Evolutionary conservation across 495 filamentous ascomycete genomes (phyloP).

Genomic region (Penicillium paradoxum): DNA sequence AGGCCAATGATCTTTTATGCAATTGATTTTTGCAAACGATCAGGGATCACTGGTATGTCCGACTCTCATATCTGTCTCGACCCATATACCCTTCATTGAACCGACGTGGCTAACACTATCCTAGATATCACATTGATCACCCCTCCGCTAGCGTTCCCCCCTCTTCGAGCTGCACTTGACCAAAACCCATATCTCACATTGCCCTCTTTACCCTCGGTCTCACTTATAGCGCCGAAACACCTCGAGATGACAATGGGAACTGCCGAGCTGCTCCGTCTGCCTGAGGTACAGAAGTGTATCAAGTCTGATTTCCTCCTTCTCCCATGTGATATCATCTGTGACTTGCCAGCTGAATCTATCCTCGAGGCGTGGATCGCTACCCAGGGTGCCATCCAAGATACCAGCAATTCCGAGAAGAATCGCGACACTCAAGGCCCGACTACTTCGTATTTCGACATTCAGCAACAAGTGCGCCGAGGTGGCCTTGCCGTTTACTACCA

Average conservation of each 20-base stretch:
- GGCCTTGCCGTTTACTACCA: slow-evolving; percentile 85
- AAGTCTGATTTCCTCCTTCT: slow-evolving; percentile 82
- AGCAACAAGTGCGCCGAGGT: slow-evolving; percentile 57
- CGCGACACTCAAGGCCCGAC: slow-evolving; percentile 29
- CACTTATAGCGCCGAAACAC: slow-evolving; percentile 65
- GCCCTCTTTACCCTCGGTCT: slow-evolving; percentile 67
- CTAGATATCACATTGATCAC: slow-evolving; percentile 80
- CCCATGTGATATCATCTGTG: slow-evolving; percentile 90
- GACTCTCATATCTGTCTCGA: not conserved
- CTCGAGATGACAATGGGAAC: slow-evolving; percentile 77
- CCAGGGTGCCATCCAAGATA: slow-evolving; percentile 59
- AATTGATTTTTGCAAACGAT: slow-evolving; percentile 82
- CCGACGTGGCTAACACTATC: not conserved
- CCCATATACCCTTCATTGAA: not conserved
- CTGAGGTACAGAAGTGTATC: slow-evolving; percentile 64
- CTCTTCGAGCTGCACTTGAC: slow-evolving; percentile 70
- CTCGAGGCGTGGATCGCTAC: slow-evolving; percentile 89
- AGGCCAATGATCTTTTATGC: slow-evolving; percentile 95
- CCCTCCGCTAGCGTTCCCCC: slow-evolving; percentile 63
- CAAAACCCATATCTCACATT: slow-evolving; percentile 83
- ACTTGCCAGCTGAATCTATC: slow-evolving; percentile 73
- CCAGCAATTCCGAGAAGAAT: slow-evolving; percentile 16
- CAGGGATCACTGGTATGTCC: slow-evolving; percentile 67
- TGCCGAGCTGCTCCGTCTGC: slow-evolving; percentile 78
- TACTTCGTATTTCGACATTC: slow-evolving; percentile 43